Conservation (phyloP, 306 rosid genomes). For the Nissolia schottii region DNA sequence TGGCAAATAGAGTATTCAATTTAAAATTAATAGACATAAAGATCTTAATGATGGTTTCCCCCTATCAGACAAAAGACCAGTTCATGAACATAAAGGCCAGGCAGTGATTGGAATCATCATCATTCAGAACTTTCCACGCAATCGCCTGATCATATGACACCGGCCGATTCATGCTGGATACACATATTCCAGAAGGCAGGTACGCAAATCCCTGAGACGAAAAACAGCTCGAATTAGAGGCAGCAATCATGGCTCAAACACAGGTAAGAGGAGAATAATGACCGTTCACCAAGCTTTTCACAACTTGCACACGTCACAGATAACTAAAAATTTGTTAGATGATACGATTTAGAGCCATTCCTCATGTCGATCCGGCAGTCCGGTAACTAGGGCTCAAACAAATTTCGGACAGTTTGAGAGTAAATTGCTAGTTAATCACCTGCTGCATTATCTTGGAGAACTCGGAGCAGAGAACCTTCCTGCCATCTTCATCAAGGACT, state of each 20-base stretch:
- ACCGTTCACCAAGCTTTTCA: background rate
- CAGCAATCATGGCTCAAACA: background rate
- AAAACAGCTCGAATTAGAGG: background rate
- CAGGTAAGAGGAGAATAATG: background rate
- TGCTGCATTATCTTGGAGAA: too few species aligned
- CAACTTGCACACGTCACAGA: background rate
- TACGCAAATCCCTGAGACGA: constrained; percentile 60
- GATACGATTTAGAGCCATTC: background rate
- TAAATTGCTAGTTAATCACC: too few species aligned
- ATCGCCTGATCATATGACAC: constrained; percentile 73
- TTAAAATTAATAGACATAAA: constrained; percentile 12
- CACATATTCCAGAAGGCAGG: constrained; percentile 74
- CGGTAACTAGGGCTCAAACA: too few species aligned
- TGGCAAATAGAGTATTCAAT: background rate
- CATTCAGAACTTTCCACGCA: constrained; percentile 75
- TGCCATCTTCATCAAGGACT: constrained; percentile 43
- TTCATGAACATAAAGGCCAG: constrained; percentile 78
- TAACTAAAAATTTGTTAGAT: too few species aligned
- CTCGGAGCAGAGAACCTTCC: too few species aligned
- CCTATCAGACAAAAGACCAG: constrained; percentile 74
- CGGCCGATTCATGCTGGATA: constrained; percentile 76
- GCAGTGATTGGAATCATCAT: constrained; percentile 76
- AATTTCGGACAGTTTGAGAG: background rate
- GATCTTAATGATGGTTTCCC: background rate
- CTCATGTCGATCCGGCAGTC: constrained; percentile 6